A percentile compares a stretch with the other conserved stretches of the same genome.
These are phyloP conservation scores for Pythium guiyangense DNA, from an alignment of 352 stramenopile species.

Conservation along the genomic window DNA sequence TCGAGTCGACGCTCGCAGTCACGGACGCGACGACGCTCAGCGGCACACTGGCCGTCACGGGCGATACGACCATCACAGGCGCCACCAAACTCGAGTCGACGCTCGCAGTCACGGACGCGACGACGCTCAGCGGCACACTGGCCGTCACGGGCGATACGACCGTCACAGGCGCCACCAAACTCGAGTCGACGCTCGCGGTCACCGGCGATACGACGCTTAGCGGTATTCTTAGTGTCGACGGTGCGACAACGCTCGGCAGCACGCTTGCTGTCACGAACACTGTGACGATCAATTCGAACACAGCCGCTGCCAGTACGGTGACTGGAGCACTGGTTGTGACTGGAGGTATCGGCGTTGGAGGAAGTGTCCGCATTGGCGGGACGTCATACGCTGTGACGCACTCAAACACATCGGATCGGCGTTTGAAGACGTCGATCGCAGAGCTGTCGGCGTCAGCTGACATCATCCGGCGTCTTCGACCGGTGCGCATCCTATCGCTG, in stretches of 20 bases:
- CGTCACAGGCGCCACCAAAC: too few relatives aligned
- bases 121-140: not conserved
- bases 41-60: not conserved
- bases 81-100: too few relatives aligned
- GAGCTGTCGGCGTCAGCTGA: slow-evolving; percentile 16
- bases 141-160: too few relatives aligned
- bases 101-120: not conserved
- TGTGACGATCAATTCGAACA: slow-evolving; percentile 19
- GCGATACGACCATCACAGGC: too few relatives aligned
- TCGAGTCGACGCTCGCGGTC: not conserved
- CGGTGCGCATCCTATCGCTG: slow-evolving; percentile 22
- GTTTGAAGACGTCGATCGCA: slow-evolving; percentile 30
- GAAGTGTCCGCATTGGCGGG: slow-evolving; percentile 18
- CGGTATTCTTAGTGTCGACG: not conserved
- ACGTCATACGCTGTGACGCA: slow-evolving; percentile 12
- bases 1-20: too few relatives aligned
- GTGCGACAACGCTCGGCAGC: not conserved
- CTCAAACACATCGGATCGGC: slow-evolving; percentile 24
- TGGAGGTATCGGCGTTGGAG: slow-evolving; percentile 30
- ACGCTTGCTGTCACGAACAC: slow-evolving; percentile 18
- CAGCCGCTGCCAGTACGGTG: slow-evolving; percentile 8
- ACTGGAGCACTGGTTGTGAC: slow-evolving; percentile 36
- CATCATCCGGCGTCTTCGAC: slow-evolving; percentile 31
- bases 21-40: too few relatives aligned
- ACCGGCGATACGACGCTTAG: too few relatives aligned